Base-by-base conservation (phyloP, 2,329 filamentous ascomycete genomes). In the Pyricularia sp. region DNA sequence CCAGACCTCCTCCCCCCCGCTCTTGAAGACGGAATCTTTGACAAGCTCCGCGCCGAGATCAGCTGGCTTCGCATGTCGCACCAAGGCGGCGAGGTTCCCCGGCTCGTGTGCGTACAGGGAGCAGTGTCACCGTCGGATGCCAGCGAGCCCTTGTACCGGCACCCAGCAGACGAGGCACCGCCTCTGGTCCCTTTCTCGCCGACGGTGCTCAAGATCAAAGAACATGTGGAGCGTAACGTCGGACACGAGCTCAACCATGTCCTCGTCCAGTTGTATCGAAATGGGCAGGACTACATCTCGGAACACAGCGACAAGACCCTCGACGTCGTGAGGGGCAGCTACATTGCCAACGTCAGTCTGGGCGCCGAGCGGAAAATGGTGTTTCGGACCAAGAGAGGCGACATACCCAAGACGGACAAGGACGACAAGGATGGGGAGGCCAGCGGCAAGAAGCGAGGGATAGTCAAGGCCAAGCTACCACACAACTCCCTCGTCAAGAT, bases 231-330 rank as follows among this genome's bases (percentile, higher is more conserved):
- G 77, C 83, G 85, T 69, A 81, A 87, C 20, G 84, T 97, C 1
- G 90, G 92, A 0, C 95, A 98, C 74, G 81, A 86, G 0, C 80
- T 99, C 61, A 99, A 99, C 75, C 95, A 99, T 76, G 94, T 90
- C 0, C 81, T 99, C 65, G 96, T 99, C 64, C 95, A 99, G 76
- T 86, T 93, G 69, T 99, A 99, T 76, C 92, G 95, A n/a, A 85
- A 86, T 73, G 92, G 94, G 2, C 88, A 87, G 65, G 95, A 99
- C 79, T 93, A 93, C 76, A 99, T 99, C 71, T 95, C 92, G 0
- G 95, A 99, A 76, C 95, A 99, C 76, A 96, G 93, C 58, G 95
- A 99, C 77, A 99, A 99, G 80, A 97, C 94, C 0, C 83, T 99
- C 28, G 95, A 99, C 77, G 95, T 99, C 69, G 89, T 88, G 14